Percentiles rank a stretch among this genome's conserved stretches.
phyloP scores from a whole-genome alignment of 202 grass and related monocot genomes.

The Tripidium arundinaceum region DNA sequence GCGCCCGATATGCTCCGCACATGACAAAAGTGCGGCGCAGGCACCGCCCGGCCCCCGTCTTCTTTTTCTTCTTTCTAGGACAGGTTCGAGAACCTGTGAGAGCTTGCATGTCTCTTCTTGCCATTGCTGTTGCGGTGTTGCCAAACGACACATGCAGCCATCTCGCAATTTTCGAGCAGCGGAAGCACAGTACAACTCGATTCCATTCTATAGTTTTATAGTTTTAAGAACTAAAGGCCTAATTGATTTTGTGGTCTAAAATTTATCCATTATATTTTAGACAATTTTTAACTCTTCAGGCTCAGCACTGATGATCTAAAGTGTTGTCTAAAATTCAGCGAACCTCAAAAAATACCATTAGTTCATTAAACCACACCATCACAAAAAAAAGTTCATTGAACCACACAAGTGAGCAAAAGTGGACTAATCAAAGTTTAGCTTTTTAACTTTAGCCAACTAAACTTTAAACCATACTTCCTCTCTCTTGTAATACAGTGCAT shows the following conservation, averaged over 20 bases:
- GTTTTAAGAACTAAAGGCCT: no score
- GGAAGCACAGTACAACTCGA: background rate
- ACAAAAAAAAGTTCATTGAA: no score
- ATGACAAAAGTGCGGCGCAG: conserved; percentile 1
- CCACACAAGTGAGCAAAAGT: no score
- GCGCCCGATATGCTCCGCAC: background rate
- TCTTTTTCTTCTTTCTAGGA: background rate
- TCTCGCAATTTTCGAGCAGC: background rate
- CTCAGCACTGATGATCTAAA: no score
- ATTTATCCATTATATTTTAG: no score
- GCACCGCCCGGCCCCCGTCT: background rate
- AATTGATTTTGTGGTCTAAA: no score
- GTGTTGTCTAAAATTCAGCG: no score
- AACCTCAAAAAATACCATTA: no score
- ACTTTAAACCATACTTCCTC: background rate
- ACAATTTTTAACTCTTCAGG: no score
- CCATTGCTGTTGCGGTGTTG: background rate
- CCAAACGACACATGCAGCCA: background rate
- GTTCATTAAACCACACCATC: no score
- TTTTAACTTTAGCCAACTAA: no score
- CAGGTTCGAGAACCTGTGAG: background rate
- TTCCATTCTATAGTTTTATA: background rate
- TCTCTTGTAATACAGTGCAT: background rate
- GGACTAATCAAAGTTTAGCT: no score
- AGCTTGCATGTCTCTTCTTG: background rate